These are phyloP conservation scores for Yamadazyma ubonensis DNA, from an alignment of 805 yeast species.

Conservation along the genomic window DNA sequence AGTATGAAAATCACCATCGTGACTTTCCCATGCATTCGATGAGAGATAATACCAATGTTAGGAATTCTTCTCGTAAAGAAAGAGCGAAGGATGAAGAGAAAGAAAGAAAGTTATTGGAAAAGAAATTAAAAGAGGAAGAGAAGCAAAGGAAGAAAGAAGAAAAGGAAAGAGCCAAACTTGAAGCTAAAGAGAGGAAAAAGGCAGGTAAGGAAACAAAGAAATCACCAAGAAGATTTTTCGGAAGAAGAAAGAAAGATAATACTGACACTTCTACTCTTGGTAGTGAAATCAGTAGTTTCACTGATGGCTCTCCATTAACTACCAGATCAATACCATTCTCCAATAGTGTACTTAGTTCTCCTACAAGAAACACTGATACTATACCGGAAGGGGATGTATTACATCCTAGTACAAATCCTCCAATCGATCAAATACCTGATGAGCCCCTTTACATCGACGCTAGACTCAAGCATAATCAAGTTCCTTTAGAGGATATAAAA, in stretches of 20 bases:
- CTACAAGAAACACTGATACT: slow-evolving; percentile 1
- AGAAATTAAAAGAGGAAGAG: slow-evolving; percentile 18
- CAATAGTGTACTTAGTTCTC: slow-evolving; percentile 6
- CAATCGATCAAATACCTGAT: not conserved
- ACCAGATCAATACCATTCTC: not conserved
- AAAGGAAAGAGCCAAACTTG: slow-evolving; percentile 11
- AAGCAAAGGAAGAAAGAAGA: slow-evolving; percentile 14
- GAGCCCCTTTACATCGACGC: not conserved
- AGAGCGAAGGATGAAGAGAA: slow-evolving; percentile 26
- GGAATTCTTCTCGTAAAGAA: slow-evolving; percentile 21
- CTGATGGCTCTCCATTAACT: slow-evolving; percentile 4
- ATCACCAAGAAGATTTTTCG: slow-evolving; percentile 10
- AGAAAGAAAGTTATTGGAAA: slow-evolving; percentile 17
- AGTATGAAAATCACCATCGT: slow-evolving; percentile 32
- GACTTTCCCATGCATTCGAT: slow-evolving; percentile 34
- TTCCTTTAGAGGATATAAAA: not conserved
- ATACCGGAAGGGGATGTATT: slow-evolving; percentile 5
- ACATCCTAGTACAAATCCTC: not conserved
- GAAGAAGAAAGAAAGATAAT: slow-evolving; percentile 12
- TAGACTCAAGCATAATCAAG: not conserved
- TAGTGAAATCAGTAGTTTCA: slow-evolving; percentile 6
- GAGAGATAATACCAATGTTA: slow-evolving; percentile 20
- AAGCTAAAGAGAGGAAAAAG: slow-evolving; percentile 15
- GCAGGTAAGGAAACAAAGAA: slow-evolving; percentile 14
- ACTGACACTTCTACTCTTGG: slow-evolving; percentile 7